Evolutionary conservation across 495 filamentous ascomycete genomes (phyloP).

Genomic region (Clohesyomyces aquaticus): DNA sequence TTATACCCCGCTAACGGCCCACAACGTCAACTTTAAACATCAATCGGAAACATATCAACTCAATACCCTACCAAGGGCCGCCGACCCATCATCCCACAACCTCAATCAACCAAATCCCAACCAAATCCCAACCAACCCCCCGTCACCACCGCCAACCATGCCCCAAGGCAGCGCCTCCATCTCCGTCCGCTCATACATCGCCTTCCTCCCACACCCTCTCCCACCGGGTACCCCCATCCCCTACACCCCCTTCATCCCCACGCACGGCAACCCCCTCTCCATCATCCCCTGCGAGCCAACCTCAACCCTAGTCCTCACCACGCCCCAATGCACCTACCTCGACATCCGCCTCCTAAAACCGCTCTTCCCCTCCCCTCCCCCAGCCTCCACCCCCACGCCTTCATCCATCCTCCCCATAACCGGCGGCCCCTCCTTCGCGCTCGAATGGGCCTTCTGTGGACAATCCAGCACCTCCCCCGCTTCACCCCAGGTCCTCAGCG

Average conservation of each 20-base stretch:
- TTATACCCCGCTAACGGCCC: too few relatives aligned
- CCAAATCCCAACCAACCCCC: neutral
- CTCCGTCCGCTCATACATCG: constrained; percentile 34
- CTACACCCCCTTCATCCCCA: constrained; percentile 17
- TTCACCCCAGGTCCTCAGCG: neutral
- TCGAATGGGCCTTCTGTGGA: constrained; percentile 39
- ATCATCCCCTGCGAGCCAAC: constrained; percentile 28
- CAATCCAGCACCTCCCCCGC: neutral
- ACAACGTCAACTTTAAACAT: too few relatives aligned
- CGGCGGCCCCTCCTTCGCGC: neutral
- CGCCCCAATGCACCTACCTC: constrained; percentile 17
- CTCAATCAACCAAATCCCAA: too few relatives aligned
- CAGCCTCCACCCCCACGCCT: too few relatives aligned
- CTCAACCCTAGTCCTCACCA: constrained; percentile 35
- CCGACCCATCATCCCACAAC: too few relatives aligned
- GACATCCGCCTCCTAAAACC: constrained; percentile 35
- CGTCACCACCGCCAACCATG: neutral
- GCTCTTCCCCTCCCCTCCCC: neutral
- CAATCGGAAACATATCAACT: too few relatives aligned
- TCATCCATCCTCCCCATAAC: neutral
- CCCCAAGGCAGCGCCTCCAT: constrained; percentile 20
- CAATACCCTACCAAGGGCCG: too few relatives aligned
- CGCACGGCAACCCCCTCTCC: constrained; percentile 22
- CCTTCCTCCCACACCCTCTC: constrained; percentile 28
- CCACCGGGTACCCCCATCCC: constrained; percentile 24